Evolutionary conservation across 306 rosid genomes (phyloP), one percentile per base, ranked within the genome.

Genomic region (Dalbergia cultrata): DNA sequence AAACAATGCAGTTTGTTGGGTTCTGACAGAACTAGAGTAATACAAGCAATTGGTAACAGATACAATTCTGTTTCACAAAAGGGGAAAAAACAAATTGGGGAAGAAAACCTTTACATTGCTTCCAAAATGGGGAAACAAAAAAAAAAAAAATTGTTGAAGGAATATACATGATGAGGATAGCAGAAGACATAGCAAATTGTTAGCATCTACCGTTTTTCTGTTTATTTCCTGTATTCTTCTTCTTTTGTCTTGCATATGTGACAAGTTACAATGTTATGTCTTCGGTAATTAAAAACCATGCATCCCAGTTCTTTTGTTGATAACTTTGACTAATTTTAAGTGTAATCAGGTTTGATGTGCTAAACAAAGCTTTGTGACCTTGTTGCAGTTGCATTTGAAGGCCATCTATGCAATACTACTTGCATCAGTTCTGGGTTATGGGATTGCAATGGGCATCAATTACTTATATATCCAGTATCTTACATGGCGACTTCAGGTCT

Each of bases 341-440:
- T 41, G 54, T 58, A 71, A 39, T 58, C 18, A 26, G 31, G 31
- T 26, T 53, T 77, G 53, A 78, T 62, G 50, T 74, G 65, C 74
- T 84, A 60, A 82, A 47, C 4, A 47, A 47, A 70, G 19, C 50
- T 34, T 75, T 62, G 34, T 37, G 13, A 69, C 50, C 77, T 76
- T 86, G 81, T 77, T 86, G 92, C 95, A 95, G 99, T 75, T 95
- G 75, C 89, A 90, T 76, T 80, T 95, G 83, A 69, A 47, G 35
- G 92, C 94, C 67, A 76, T 95, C 26, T 90, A 89, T 85, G 88
- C 99, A 19, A 86, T 95, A 62, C 62, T 95, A 60, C 88, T 95
- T 52, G 89, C 99, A 67, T 80, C 99, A 21, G 85, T 91, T 57
- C 26, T 90, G 80, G 97, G 99, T 47, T 95, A 90, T 60, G 99